Base-by-base conservation (phyloP, 2,329 filamentous ascomycete species). In the Paraconiothyrium brasiliense region DNA sequence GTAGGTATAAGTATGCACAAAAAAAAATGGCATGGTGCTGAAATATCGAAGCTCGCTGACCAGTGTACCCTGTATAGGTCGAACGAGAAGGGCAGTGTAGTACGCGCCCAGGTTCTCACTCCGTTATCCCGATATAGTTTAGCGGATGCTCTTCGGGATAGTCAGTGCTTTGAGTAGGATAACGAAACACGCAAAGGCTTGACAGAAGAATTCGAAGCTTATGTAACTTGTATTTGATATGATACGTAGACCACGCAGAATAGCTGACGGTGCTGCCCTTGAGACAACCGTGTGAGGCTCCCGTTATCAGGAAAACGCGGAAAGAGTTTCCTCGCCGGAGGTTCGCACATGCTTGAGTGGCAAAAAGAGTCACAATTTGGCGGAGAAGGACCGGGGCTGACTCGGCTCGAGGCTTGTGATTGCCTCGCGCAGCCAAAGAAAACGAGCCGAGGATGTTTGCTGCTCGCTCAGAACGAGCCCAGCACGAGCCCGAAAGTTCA, bases 391-490 rank as follows among this genome's bases (percentile, higher is more conserved):
- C 30, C 54, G 41, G 54, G 20, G 43, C 41, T 47, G 43, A 39
- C 43, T 47, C 41, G 43, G 48, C 14, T 34, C 7, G 30, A 20
- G 48, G 54, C 54, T 56, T 56, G 54, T 56, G 54, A 56, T 56
- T 56, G 27, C 54, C 54, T 56, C 43, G 22, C 30, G 9, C 4
- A 44, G 37, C 57, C 49, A 54, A 52, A 59, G 48, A 48, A 56
- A 56, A 37, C 54, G 54, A 58, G 39, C 55, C 55, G 55, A 58
- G 55, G 55, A 54, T 58, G 39, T 50, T 44, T 43, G 35, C 55
- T 34, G 44, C 24, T 30, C 24, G 49, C 32, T 24, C 51, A 56
- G 41, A 43, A 55, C 52, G 52, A 46, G 41, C 43, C n/a, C 39
- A 34, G 22, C 35, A 35, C 27, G 11, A 47, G 41, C 43, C 16